Base-by-base conservation (phyloP, 2,329 filamentous ascomycete species). In the Alternaria sp. region DNA sequence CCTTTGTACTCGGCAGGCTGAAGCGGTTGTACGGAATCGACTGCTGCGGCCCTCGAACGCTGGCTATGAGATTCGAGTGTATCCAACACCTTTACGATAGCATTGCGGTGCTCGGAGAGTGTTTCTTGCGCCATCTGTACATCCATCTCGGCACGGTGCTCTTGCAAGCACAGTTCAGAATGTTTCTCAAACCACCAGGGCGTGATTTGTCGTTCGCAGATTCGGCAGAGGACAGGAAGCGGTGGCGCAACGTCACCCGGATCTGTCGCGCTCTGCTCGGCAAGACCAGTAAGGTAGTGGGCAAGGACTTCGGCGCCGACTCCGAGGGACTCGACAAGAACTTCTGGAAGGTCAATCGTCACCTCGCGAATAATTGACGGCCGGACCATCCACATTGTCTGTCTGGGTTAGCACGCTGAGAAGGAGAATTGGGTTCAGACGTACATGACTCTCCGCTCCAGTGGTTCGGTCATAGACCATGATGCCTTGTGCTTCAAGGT, bases 141-240 rank as follows among this genome's bases (percentile, higher is more conserved):
- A 71, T 98, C 94, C 92, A 97, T 96, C 77, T 99, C 95, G 0
- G 95, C 94, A 53, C 92, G 90, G 75, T 99, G 95, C 77, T 99
- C 95, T 76, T 98, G 94, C 57, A 97, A 84, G 74, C 95, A 99
- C 20, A 98, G 83, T 72, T 99, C 96, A 2, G 94, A 97, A 77
- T 99, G 95, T 79, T 98, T 99, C 80, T 99, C 95, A 71, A 99
- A 99, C 96, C 95, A 99, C 95, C 95, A 99, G 0, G 94, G 93
- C 5, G 93, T 93, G 62, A 99, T 98, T 64, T 97, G 93, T 55
- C 95, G 92, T 77, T 99, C 95, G 78, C 95, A 99, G 57, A 99
- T 98, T 54, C 95, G 93, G 79, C 95, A 99, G 16, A 99, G 86
- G 5, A 98, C 91, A 0, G 93, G 92, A 11, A 89, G 84, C 0